Base-by-base conservation (phyloP, 345 rosid genomes). In the Firmiana major region DNA sequence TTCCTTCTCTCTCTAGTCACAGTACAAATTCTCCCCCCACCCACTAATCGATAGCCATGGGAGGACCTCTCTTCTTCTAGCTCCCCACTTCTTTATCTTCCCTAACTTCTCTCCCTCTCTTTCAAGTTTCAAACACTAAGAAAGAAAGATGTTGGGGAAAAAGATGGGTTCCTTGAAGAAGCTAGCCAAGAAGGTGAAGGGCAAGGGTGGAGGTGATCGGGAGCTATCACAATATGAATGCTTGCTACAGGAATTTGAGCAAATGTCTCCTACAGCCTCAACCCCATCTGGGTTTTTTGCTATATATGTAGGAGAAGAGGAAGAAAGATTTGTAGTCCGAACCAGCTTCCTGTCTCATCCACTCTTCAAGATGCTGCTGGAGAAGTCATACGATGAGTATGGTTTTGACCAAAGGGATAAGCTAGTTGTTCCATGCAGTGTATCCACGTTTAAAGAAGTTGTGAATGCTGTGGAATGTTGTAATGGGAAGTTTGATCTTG, bases 221-320 rank as follows among this genome's bases (percentile, higher is more conserved):
- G 65, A 79, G 72, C 79, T 74, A 48, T 77, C 89, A 0, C 86
- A 85, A 0, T 76, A 82, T 10, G 89, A 91, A 81, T 78, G 85
- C 36, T 80, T 90, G 83, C 90, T 90, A 0, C 24, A 71, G 48
- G 84, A 80, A 73, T 63, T 17, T 8, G 83, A 74, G 63, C 72
- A 9, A 81, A 36, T 70, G 22, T 77, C 75, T 36, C 22, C 71
- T 48, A 58, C 79, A n/a, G 42, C 70, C 24, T 76, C 78, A 46
- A 89, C 94, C 0, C 98, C 98, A 6, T 82, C 85, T 6, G 97
- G 99, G 36, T 93, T 80, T 49, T 93, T 90, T 12, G 98, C 95
- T 0, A 66, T 95, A 2, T 95, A 93, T 34, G 96, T 95, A 7
- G 98, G 98, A 13, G 93, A 93, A 3, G 90, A 89, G 46, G 85